Conservation (phyloP, 2,329 filamentous ascomycete species). For the Aspergillus awamori region DNA sequence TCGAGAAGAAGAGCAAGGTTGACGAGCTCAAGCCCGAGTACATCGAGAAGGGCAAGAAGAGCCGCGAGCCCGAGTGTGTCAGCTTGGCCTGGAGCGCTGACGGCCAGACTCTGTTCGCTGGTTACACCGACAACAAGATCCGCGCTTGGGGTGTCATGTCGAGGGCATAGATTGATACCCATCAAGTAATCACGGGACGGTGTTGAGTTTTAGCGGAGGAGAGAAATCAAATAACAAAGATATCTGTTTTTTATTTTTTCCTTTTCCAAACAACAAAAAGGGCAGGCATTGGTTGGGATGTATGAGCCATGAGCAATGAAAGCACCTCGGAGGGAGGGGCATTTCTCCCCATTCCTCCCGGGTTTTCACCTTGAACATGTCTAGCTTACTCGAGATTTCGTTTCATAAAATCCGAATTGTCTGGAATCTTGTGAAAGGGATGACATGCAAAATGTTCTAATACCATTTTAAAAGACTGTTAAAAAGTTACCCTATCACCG, state of each 20-base stretch:
- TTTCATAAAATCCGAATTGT: slow-evolving; percentile 32
- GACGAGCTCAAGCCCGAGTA: slow-evolving; percentile 99
- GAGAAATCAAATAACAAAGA: slow-evolving; percentile 21
- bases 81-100: slow-evolving; percentile 97
- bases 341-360: slow-evolving; percentile 15
- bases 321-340: slow-evolving; percentile 30
- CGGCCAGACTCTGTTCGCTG: slow-evolving; percentile 98
- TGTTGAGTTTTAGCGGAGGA: slow-evolving; percentile 24
- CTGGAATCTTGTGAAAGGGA: slow-evolving; percentile 37
- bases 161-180: slow-evolving; percentile 65
- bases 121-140: slow-evolving; percentile 99
- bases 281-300: slow-evolving; percentile 43
- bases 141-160: slow-evolving; percentile 98
- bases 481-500: neutral
- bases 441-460: slow-evolving; percentile 45
- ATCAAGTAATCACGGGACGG: neutral
- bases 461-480: slow-evolving; percentile 36
- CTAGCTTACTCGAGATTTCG: slow-evolving; percentile 40
- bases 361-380: slow-evolving; percentile 36
- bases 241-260: slow-evolving; percentile 28
- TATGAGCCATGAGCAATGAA: slow-evolving; percentile 51
- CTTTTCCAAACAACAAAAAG: slow-evolving; percentile 36
- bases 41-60: slow-evolving; percentile 96
- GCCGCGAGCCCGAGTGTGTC: slow-evolving; percentile 97
- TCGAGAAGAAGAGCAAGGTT: slow-evolving; percentile 99